These are phyloP conservation scores for Isatis tinctoria DNA, from an alignment of 345 rosid genomes.

Conservation along the genomic window DNA sequence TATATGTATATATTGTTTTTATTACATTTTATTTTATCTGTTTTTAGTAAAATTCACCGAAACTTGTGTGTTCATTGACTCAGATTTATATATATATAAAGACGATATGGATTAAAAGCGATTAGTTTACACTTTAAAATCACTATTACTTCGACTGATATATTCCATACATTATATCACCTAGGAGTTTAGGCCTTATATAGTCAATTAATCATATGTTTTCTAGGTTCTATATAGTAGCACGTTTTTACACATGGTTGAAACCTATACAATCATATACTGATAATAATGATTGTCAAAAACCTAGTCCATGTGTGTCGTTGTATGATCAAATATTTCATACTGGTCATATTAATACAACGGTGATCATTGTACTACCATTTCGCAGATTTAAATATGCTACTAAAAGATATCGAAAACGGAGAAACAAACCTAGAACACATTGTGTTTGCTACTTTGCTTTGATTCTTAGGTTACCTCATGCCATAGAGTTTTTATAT, in stretches of 20 bases:
- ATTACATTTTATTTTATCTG: background rate
- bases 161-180: background rate
- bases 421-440: background rate
- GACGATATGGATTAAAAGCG: background rate
- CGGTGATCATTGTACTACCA: background rate
- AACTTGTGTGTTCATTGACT: background rate
- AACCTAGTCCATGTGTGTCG: background rate
- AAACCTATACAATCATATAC: background rate
- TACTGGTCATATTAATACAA: background rate
- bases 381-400: background rate
- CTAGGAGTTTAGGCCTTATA: background rate
- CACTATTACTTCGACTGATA: background rate
- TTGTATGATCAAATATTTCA: background rate
- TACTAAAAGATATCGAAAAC: background rate
- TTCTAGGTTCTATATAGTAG: background rate
- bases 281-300: background rate
- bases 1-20: background rate
- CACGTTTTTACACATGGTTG: background rate
- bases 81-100: background rate
- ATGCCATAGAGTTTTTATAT: slow-evolving; percentile 2
- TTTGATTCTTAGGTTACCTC: slow-evolving; percentile 28
- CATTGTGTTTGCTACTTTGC: slow-evolving; percentile 24
- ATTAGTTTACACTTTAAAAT: background rate
- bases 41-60: background rate
- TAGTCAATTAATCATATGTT: background rate